phyloP scores from a whole-genome alignment of 2,329 filamentous ascomycete genomes.

The Ascochyta rabiei region DNA sequence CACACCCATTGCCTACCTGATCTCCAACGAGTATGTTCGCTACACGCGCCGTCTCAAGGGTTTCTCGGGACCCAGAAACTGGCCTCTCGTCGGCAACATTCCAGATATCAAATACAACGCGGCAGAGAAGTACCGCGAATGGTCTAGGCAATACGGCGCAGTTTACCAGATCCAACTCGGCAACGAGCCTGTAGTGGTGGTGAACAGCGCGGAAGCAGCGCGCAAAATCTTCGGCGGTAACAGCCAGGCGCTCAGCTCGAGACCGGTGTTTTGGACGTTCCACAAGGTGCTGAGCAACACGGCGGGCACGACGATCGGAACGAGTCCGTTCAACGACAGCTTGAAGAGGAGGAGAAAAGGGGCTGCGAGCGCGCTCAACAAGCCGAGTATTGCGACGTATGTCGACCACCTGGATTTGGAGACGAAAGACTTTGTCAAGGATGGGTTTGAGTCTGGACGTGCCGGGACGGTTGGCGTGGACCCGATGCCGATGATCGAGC shows the following conservation, averaged over 20 bases:
- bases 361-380: constrained; percentile 69
- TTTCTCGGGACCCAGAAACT: constrained; percentile 48
- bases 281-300: constrained; percentile 66
- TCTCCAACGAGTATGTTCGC: constrained; percentile 47
- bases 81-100: constrained; percentile 52
- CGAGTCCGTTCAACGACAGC: constrained; percentile 69
- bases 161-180: constrained; percentile 56
- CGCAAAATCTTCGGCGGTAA: constrained; percentile 51
- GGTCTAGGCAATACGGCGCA: constrained; percentile 50
- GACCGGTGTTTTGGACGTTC: constrained; percentile 55
- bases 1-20: constrained; percentile 43
- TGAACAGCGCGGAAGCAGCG: constrained; percentile 51
- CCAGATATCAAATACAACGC: constrained; percentile 52
- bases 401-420: constrained; percentile 67
- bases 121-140: constrained; percentile 52
- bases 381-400: constrained; percentile 67
- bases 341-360: constrained; percentile 69
- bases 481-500: constrained; percentile 72
- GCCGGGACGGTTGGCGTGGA: constrained; percentile 62
- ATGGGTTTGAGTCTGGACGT: constrained; percentile 64
- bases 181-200: constrained; percentile 53
- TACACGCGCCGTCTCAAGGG: constrained; percentile 44
- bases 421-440: constrained; percentile 66
- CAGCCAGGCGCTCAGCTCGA: constrained; percentile 50
- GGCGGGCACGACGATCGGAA: constrained; percentile 71